phyloP scores from a whole-genome alignment of 495 filamentous ascomycete genomes.

The Aspergillus affinis region DNA sequence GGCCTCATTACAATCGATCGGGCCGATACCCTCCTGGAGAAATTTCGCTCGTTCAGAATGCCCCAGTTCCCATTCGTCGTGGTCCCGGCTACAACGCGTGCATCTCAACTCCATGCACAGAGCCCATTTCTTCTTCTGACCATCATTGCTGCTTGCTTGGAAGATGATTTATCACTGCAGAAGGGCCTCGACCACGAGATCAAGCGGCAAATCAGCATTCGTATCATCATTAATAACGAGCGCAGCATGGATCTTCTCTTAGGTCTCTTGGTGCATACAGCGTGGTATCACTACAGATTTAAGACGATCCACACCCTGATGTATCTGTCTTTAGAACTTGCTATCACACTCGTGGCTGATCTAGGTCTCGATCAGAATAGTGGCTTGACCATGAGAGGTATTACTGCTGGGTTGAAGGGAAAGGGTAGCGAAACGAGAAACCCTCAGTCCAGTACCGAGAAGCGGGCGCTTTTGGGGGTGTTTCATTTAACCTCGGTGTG shows the following conservation, averaged over 20 bases:
- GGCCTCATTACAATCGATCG: neutral
- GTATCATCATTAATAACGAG: slow-evolving; percentile 2
- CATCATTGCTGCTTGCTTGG: neutral
- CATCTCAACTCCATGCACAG: neutral
- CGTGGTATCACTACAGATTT: slow-evolving; percentile 10
- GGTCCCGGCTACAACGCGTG: neutral
- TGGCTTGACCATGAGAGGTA: slow-evolving; percentile 2
- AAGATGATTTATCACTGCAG: neutral
- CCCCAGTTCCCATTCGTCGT: slow-evolving; percentile 13
- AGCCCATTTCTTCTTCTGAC: slow-evolving; percentile 1
- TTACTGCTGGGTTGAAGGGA: neutral
- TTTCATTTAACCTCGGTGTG: slow-evolving; percentile 8
- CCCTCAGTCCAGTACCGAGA: neutral
- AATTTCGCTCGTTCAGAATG: slow-evolving; percentile 11
- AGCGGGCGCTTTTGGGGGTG: slow-evolving; percentile 9
- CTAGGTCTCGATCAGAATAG: slow-evolving; percentile 3
- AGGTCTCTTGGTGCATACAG: slow-evolving; percentile 9
- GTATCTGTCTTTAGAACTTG: slow-evolving; percentile 7
- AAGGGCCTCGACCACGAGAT: neutral
- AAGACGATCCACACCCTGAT: neutral
- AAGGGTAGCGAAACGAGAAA: neutral
- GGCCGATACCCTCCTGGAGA: slow-evolving; percentile 4
- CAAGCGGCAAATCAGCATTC: neutral
- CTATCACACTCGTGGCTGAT: slow-evolving; percentile 3
- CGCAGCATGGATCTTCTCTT: slow-evolving; percentile 6